phyloP scores from a whole-genome alignment of 805 yeast species.

The Saturnispora ahearnii region DNA sequence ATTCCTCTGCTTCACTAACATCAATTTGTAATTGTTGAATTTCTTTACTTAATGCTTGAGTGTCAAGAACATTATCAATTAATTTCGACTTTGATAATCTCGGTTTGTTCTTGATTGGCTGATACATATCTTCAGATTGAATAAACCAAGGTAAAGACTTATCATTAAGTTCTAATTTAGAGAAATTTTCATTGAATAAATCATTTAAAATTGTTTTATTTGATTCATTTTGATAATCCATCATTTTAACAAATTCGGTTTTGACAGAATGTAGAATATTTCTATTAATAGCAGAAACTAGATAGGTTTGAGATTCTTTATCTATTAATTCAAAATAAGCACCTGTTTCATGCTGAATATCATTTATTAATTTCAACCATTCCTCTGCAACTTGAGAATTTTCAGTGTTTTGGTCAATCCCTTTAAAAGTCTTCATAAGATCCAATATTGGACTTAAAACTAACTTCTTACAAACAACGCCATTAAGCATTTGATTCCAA shows the following conservation, averaged over 20 bases:
- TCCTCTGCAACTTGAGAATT: not conserved
- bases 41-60: slow-evolving; percentile 15
- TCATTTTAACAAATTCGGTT: slow-evolving; percentile 21
- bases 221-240: slow-evolving; percentile 20
- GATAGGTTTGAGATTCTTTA: slow-evolving; percentile 19
- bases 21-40: slow-evolving; percentile 15
- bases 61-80: slow-evolving; percentile 7
- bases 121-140: slow-evolving; percentile 15
- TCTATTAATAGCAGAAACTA: slow-evolving; percentile 23
- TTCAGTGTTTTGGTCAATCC: not conserved
- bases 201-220: slow-evolving; percentile 10
- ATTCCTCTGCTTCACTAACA: slow-evolving; percentile 19
- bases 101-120: slow-evolving; percentile 14
- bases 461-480: slow-evolving; percentile 17
- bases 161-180: slow-evolving; percentile 15
- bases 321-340: slow-evolving; percentile 25
- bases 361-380: slow-evolving; percentile 1
- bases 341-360: slow-evolving; percentile 22
- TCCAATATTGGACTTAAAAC: slow-evolving; percentile 18
- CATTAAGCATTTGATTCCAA: slow-evolving; percentile 26
- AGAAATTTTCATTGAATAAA: slow-evolving; percentile 5
- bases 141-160: slow-evolving; percentile 27
- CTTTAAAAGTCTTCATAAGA: slow-evolving; percentile 9
- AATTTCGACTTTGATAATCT: slow-evolving; percentile 11
- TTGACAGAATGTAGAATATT: slow-evolving; percentile 21